These are phyloP conservation scores for Podospora tetraspora DNA, from an alignment of 495 filamentous ascomycete species.

Conservation along the genomic window DNA sequence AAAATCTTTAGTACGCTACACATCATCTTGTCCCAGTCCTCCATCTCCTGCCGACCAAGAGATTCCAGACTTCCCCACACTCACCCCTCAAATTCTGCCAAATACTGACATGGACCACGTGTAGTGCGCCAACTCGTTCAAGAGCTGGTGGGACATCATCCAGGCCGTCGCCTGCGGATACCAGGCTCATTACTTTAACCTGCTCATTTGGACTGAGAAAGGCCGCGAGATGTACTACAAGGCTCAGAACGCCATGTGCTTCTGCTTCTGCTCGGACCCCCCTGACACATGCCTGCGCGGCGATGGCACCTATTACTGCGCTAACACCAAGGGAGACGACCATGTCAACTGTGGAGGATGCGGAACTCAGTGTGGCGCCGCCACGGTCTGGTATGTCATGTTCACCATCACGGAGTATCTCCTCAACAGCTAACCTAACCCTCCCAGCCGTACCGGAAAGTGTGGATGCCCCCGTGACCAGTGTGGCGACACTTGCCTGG, in stretches of 20 bases:
- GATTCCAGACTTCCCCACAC: too few species aligned
- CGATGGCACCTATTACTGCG: conserved; percentile 8
- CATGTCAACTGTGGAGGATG: conserved; percentile 23
- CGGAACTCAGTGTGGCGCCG: not conserved
- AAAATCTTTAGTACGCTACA: too few species aligned
- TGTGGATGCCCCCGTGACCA: conserved; percentile 16
- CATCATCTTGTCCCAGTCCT: too few species aligned
- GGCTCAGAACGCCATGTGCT: conserved; percentile 8
- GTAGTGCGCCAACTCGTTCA: conserved; percentile 1
- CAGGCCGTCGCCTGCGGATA: conserved; percentile 3
- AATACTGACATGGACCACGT: too few species aligned
- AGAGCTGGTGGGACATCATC: conserved; percentile 4
- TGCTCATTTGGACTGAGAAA: not conserved
- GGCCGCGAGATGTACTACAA: conserved; percentile 8
- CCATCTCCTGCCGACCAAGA: too few species aligned
- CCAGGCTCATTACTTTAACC: conserved; percentile 1
- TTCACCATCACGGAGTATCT: not conserved
- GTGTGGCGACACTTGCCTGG: conserved; percentile 17
- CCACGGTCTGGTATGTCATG: not conserved
- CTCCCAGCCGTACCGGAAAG: conserved; percentile 10
- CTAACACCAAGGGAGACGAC: conserved; percentile 12
- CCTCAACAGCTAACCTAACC: conserved; percentile 7
- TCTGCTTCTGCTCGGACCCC: conserved; percentile 10
- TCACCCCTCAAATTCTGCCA: too few species aligned
- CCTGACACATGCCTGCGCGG: conserved; percentile 10